Conservation (phyloP, 75 land plant species). For the Ceratopteris richardii region DNA sequence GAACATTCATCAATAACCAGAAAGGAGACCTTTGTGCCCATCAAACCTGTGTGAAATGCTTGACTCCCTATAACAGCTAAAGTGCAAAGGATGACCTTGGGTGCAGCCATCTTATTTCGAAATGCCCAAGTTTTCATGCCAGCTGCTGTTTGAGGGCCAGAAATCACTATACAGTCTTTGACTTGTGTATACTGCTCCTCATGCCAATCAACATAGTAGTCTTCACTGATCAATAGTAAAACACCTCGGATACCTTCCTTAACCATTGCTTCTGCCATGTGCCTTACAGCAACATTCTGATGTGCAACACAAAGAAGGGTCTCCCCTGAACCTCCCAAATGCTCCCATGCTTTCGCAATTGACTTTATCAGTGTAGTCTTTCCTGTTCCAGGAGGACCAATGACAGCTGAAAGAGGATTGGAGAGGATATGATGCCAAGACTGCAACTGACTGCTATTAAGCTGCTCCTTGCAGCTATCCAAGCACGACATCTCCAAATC, state of each 20-base stretch:
- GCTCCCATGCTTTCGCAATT: slow-evolving; percentile 6
- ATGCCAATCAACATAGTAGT: slow-evolving; percentile 10
- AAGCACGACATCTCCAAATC: not conserved
- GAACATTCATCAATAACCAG: slow-evolving; percentile 5
- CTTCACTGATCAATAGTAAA: slow-evolving; percentile 3
- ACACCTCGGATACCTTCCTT: slow-evolving; percentile 7
- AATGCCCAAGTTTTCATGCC: slow-evolving; percentile 9
- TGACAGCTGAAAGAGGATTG: slow-evolving; percentile 27
- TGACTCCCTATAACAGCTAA: slow-evolving; percentile 7
- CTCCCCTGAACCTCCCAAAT: slow-evolving; percentile 6
- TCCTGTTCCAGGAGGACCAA: slow-evolving; percentile 97
- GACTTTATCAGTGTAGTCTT: slow-evolving; percentile 78
- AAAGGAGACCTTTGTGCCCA: slow-evolving; percentile 3
- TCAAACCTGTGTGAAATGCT: slow-evolving; percentile 4
- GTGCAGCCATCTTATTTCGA: slow-evolving; percentile 1
- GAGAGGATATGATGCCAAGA: slow-evolving; percentile 2
- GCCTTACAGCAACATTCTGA: slow-evolving; percentile 7
- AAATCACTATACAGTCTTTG: slow-evolving; percentile 2
- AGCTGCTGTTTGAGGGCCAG: slow-evolving; percentile 5
- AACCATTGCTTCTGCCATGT: slow-evolving; percentile 6
- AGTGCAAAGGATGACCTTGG: slow-evolving; percentile 6
- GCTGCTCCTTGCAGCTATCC: not conserved
- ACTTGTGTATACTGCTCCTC: slow-evolving; percentile 7
- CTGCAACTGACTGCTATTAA: not conserved
- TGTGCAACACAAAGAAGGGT: slow-evolving; percentile 2